Evolutionary conservation across 106 monocot species (phyloP), one percentile per base, ranked within the genome.

Genomic region (Allium sativum): DNA sequence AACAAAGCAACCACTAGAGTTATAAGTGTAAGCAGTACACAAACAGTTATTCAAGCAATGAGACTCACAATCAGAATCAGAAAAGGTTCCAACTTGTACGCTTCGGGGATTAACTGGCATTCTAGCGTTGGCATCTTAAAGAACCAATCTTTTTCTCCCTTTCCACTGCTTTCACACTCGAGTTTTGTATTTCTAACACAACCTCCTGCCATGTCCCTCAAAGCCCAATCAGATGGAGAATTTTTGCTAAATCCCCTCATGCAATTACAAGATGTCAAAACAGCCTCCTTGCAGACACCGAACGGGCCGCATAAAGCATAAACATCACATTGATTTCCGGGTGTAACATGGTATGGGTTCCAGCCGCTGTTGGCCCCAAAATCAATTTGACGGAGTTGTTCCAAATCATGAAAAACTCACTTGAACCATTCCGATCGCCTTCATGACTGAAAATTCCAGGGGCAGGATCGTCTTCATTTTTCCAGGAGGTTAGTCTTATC

Each of bases 231-330:
- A 17, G 40, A 47, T 1, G 57, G 67, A 0, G 71, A 74, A 9
- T 43, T 56, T 71, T 74, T 15, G 0, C 8, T 19, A 67, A 83
- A 83, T 8, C 82, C 78, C 40, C 31, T 21, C 13, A 78, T 13
- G 41, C 83, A 83, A 19, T 48, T 57, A 56, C 83, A 83, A 14
- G 4, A 40, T 44, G 18, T 57, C 53, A 50, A 21, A 12, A 14
- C n/a, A 18, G 60, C 57, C 31, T 75, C 69, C 40, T 51, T 71
- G 65, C 74, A 78, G 67, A 47, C 55, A 20, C 74, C 62, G 21
- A 68, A 75, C 7, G 75, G 50, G 6, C 83, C 78, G 48, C 83
- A 78, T 5, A 75, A n/a, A 11, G 64, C 58, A 42, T 72, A 59
- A 19, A 83, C 78, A 0, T 75, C 48, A 42, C 83, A 83, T 20